Base-by-base conservation (phyloP, 768 basidiomycete species). In the Pulveroboletus sp. region DNA sequence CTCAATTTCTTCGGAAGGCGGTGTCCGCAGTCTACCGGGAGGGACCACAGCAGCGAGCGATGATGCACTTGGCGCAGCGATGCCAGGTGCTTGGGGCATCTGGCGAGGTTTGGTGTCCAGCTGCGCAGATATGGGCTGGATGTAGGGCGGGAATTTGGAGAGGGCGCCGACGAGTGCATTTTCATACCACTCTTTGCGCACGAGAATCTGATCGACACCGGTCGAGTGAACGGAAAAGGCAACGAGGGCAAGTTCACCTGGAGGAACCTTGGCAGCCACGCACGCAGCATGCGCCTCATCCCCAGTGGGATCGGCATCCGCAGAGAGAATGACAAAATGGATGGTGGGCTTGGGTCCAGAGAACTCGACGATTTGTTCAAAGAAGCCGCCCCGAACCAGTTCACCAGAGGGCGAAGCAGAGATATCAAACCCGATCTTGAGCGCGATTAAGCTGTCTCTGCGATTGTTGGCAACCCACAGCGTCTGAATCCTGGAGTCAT, bases 141-240 rank as follows among this genome's bases (percentile, higher is more conserved):
- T 41, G 56, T 76, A 73, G 21, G 71, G 33, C 16, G 89, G 89
- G 68, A 84, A 81, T 61, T 87, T 90, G 55, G 81, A 74, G 10
- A 69, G 65, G 6, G 83, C 73, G 16, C 73, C 67, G 7, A 70
- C 60, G 31, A 88, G 67, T 0, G 88, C 89, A n/a, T 72, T 60
- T 53, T 90, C 87, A 56, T 80, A 90, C 87, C 88, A 90, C 61
- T 93, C 90, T 66, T 81, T 87, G 55, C 87, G 81, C 57, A 93
- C 85, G 44, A 93, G 78, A 24, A 93, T 81, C 61, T 93, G 90
- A 61, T 93, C 90, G 13, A 93, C 90, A 32, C 90, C 90, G n/a
- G 79, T 81, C 16, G 87, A 84, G 62, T 92, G 90, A n/a, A 93
- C 89, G 3, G 87, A 88, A 69, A 91, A 93, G 25, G 87, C 89